Evolutionary conservation across 1,284 basidiomycete genomes (phyloP).

Genomic region (Amylostereum chailletii): DNA sequence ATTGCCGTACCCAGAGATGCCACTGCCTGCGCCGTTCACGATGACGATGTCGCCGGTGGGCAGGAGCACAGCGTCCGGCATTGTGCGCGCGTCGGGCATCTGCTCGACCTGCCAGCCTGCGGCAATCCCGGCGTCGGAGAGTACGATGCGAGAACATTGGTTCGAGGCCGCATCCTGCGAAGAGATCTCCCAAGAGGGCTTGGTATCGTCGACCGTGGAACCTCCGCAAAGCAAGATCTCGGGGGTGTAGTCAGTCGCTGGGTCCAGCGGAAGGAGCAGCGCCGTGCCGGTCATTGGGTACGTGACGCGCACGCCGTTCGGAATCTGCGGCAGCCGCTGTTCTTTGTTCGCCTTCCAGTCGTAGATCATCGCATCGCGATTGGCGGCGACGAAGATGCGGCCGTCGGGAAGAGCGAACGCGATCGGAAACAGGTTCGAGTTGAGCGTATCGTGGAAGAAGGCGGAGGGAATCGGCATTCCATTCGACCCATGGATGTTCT

Average conservation of each 20-base stretch:
- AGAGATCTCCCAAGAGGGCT: conserved; percentile 51
- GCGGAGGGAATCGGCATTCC: conserved; percentile 53
- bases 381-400: conserved; percentile 71
- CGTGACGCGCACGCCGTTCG: conserved; percentile 74
- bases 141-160: conserved; percentile 64
- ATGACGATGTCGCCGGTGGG: conserved; percentile 73
- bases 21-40: conserved; percentile 68
- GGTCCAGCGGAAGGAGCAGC: conserved; percentile 61
- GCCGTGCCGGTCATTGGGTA: conserved; percentile 77
- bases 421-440: conserved; percentile 77
- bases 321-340: conserved; percentile 55
- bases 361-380: conserved; percentile 73
- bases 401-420: conserved; percentile 69
- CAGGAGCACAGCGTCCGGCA: conserved; percentile 77
- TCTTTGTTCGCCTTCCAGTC: conserved; percentile 65
- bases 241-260: conserved; percentile 53
- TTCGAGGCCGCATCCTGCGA: conserved; percentile 63
- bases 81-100: conserved; percentile 67
- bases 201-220: conserved; percentile 56
- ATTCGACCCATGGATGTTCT: conserved; percentile 54
- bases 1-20: conserved; percentile 82
- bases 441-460: conserved; percentile 67
- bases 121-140: conserved; percentile 57
- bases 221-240: conserved; percentile 77
- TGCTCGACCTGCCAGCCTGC: conserved; percentile 67